These are phyloP conservation scores for Capronia coronata DNA, from an alignment of 2,329 filamentous ascomycete species.

Conservation along the genomic window DNA sequence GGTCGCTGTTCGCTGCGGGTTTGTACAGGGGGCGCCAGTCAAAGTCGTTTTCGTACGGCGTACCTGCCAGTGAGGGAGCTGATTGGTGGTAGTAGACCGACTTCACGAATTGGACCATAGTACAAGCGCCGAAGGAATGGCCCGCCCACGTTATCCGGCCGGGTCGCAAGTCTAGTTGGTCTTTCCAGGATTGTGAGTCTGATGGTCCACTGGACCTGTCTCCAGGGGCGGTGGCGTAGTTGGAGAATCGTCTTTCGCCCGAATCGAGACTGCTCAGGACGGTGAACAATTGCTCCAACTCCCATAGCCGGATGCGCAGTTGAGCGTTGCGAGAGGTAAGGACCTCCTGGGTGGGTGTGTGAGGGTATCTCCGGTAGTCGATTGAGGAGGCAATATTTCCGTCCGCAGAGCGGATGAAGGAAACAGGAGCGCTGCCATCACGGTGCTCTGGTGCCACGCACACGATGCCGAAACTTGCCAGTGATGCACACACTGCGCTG, in stretches of 20 bases:
- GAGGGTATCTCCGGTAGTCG: slow-evolving; percentile 43
- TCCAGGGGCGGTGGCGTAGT: slow-evolving; percentile 32
- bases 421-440: slow-evolving; percentile 71
- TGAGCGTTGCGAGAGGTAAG: slow-evolving; percentile 64
- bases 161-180: slow-evolving; percentile 61
- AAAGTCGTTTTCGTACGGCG: slow-evolving; percentile 18
- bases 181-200: slow-evolving; percentile 13
- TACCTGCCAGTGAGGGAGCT: slow-evolving; percentile 31
- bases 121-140: slow-evolving; percentile 75
- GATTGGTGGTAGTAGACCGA: slow-evolving; percentile 56
- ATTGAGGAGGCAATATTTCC: slow-evolving; percentile 36
- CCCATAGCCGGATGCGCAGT: slow-evolving; percentile 69
- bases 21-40: slow-evolving; percentile 54
- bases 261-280: slow-evolving; percentile 61
- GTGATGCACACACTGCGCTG: slow-evolving; percentile 70
- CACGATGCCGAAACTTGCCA: slow-evolving; percentile 74
- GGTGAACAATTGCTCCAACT: slow-evolving; percentile 64
- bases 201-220: not conserved
- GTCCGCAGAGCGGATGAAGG: slow-evolving; percentile 55
- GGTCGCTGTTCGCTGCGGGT: slow-evolving; percentile 49
- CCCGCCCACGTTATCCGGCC: slow-evolving; percentile 69
- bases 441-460: slow-evolving; percentile 77
- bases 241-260: slow-evolving; percentile 40
- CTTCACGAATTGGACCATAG: slow-evolving; percentile 70
- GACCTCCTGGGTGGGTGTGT: slow-evolving; percentile 59